These are phyloP conservation scores for Fusarium nematophilum DNA, from an alignment of 2,329 filamentous ascomycete species.

Conservation along the genomic window DNA sequence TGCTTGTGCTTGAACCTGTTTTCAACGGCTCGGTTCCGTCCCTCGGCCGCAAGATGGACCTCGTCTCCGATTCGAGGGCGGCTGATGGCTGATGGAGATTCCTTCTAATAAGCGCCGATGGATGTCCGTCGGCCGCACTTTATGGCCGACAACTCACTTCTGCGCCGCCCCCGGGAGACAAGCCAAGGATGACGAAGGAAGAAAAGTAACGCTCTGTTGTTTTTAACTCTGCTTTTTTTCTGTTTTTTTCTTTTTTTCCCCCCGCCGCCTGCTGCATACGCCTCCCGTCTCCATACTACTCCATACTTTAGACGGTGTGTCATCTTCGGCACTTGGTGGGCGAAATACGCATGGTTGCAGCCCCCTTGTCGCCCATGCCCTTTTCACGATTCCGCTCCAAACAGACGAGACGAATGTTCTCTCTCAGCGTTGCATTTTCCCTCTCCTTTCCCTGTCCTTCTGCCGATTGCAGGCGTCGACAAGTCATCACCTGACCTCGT, in stretches of 20 bases:
- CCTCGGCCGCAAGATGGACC: no score
- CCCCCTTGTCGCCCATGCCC: slow-evolving; percentile 2
- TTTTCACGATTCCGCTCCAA: not conserved
- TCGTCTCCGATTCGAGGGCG: slow-evolving; percentile 4
- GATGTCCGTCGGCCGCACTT: slow-evolving; percentile 11
- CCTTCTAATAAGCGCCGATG: no score
- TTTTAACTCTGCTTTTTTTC: not conserved
- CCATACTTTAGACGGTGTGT: slow-evolving; percentile 23
- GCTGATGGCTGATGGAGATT: slow-evolving; percentile 7
- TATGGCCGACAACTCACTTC: slow-evolving; percentile 31
- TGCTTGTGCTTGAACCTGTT: slow-evolving; percentile 5
- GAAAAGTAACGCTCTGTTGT: not conserved
- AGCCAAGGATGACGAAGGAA: not conserved
- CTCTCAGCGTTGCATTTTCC: slow-evolving; percentile 8
- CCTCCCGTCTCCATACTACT: slow-evolving; percentile 29
- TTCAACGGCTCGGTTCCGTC: slow-evolving; percentile 7
- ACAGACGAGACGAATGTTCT: slow-evolving; percentile 19
- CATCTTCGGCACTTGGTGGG: slow-evolving; percentile 31
- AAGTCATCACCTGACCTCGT: slow-evolving; percentile 41
- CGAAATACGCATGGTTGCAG: slow-evolving; percentile 9
- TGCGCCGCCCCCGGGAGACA: slow-evolving; percentile 29
- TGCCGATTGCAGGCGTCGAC: slow-evolving; percentile 40
- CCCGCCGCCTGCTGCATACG: slow-evolving; percentile 5
- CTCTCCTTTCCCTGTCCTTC: slow-evolving; percentile 26
- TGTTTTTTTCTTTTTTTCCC: no score